phyloP scores from a whole-genome alignment of 148 eudicot genomes.

The Chenopodium suecicum region DNA sequence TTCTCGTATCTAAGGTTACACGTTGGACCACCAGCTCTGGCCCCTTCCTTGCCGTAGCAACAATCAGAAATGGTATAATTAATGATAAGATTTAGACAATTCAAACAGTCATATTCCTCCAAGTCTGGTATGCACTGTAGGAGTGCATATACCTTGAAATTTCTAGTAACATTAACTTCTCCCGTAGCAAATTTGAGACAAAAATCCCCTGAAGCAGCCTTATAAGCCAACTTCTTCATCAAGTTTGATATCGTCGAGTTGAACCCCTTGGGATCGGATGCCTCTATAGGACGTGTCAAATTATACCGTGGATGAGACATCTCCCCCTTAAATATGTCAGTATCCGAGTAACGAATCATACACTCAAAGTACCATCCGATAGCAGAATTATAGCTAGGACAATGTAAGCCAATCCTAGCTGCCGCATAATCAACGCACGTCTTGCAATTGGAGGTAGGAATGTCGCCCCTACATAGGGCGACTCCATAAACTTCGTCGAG shows the following conservation, averaged over 20 bases:
- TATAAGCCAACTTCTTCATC: conserved; percentile 7
- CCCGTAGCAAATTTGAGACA: conserved; percentile 27
- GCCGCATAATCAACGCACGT: conserved; percentile 27
- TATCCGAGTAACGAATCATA: conserved; percentile 26
- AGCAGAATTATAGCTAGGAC: conserved; percentile 21
- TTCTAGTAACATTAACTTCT: conserved; percentile 4
- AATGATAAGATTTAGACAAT: conserved; percentile 4
- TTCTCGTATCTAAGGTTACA: conserved; percentile 23
- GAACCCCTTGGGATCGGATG: background rate
- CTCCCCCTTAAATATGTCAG: conserved; percentile 4
- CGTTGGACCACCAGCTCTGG: background rate
- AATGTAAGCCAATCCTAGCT: background rate
- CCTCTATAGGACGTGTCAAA: background rate
- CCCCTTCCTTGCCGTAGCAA: conserved; percentile 19
- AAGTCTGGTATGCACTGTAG: conserved; percentile 25
- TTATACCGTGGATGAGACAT: background rate
- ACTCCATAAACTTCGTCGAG: conserved; percentile 36
- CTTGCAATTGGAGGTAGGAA: conserved; percentile 30
- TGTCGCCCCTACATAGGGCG: conserved; percentile 54
- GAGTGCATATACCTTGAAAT: conserved; percentile 13
- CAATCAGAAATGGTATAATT: conserved; percentile 4
- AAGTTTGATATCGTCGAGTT: conserved; percentile 19
- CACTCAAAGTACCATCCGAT: conserved; percentile 28
- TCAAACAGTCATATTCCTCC: conserved; percentile 3
- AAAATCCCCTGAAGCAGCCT: conserved; percentile 24